Evolutionary conservation across 2,329 filamentous ascomycete genomes (phyloP), one percentile per base, ranked within the genome.

Genomic region (Trichoderma endophyticum): DNA sequence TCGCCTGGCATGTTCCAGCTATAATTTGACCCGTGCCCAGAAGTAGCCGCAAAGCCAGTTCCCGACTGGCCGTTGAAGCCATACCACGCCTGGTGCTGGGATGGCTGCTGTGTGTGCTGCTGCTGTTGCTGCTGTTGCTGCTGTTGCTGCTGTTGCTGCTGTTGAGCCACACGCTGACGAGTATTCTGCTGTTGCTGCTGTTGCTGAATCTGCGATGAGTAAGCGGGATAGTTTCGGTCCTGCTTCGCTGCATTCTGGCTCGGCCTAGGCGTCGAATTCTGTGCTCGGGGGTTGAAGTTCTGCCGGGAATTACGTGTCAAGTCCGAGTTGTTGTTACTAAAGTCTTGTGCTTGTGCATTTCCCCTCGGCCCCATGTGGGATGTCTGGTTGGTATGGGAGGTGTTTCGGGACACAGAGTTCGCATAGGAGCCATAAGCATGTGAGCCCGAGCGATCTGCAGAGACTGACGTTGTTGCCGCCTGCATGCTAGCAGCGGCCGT

Each of bases 11-110:
- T 67, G 36, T 73, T 72, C 75, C 75, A 79, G 73, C 72, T 77
- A 48, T 79, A 80, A 39, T 73, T 74, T 18, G 77, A 73, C n/a
- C 74, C 71, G 30, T 78, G 75, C 26, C 72, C 71, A n/a, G 71
- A 73, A 6, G 74, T 43, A 30, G 59, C 24, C 12, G 73, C 59
- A 70, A 75, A 75, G 12, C 77, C 74, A 36, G 26, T 64, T 60
- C 54, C 75, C 30, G 74, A 73, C 0, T 74, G 71, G 36, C 75
- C 74, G 68, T 76, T 76, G n/a, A 76, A 80, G 59, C 39, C 60
- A 39, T 79, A 78, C 79, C 79, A 80, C 60, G 71, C 66, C 30
- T 43, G 54, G 51, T 72, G 74, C 69, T 65, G 75, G 72, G 15
- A 75, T 72, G 65, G 70, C 15, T 73, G 72, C 6, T 68, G 69